Base-by-base conservation (phyloP, 371 early-diverging fungal genomes). In the Fennellomyces sp. region DNA sequence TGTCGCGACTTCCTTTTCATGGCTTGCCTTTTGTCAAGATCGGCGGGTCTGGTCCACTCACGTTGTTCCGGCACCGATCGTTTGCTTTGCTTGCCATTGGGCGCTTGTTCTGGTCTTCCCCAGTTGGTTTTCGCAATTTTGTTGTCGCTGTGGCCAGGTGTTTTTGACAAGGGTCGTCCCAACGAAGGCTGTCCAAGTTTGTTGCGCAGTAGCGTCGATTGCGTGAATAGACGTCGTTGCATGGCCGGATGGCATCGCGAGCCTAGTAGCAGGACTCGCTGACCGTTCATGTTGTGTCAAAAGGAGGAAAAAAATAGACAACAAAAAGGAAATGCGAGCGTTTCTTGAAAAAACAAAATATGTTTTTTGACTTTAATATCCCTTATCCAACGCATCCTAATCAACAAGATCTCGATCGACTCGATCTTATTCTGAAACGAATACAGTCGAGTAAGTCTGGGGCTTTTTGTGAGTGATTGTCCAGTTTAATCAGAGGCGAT, bases 351-450 rank as follows among this genome's bases (percentile, higher is more conserved):
- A n/a, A n/a, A n/a, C n/a, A n/a, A n/a, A n/a, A n/a, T n/a, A 87
- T 88, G 87, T 83, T 80, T 63, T 82, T 71, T 62, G 89, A 89
- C 66, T 78, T 88, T 39, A 87, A 87, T 57, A 71, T 89, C 50
- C 85, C 84, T 23, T 81, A 82, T 39, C 79, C 70, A 3, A 58
- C 60, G 25, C 56, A 64, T 53, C 67, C 61, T 6, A 65, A 67
- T 39, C 41, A 29, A 25, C 59, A 52, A n/a, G 72, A 74, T 1
- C 36, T 56, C 5, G 58, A 64, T 23, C 75, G 79, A 49, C 61
- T 84, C 28, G 65, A 76, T 39, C 66, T 62, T 29, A 71, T 78
- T 30, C 49, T 80, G 2, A 63, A 65, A 51, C 73, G 78, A n/a
- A 64, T 86, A n/a, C 50, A 65, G 21, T 60, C 73, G 25, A 70